Evolutionary conservation across 306 rosid genomes (phyloP).

Genomic region (Abrus precatorius): DNA sequence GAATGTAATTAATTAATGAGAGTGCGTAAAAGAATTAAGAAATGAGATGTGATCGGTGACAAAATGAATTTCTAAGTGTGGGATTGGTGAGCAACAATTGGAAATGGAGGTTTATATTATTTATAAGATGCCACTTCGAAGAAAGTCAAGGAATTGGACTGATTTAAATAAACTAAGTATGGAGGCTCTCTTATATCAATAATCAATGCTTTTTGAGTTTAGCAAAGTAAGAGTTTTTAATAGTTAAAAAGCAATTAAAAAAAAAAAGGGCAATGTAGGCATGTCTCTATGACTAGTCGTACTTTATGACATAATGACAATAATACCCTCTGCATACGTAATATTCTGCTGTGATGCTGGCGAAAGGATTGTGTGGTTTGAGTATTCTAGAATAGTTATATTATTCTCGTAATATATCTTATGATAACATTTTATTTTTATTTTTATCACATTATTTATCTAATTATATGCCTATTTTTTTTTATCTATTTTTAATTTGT

Average conservation of each 20-base stretch:
- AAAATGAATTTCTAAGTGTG: not conserved
- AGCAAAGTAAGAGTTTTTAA: not conserved
- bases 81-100: slow-evolving; percentile 31
- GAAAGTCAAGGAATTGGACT: slow-evolving; percentile 50
- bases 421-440: too few species aligned
- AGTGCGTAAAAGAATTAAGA: not conserved
- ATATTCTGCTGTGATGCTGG: not conserved
- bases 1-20: not conserved
- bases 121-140: not conserved
- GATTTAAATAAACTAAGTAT: not conserved
- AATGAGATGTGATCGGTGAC: not conserved
- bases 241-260: not conserved
- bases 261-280: not conserved
- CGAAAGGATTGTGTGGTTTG: not conserved
- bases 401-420: too few species aligned
- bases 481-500: too few species aligned
- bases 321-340: not conserved
- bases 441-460: too few species aligned
- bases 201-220: not conserved
- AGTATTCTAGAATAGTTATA: not conserved
- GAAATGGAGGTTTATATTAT: slow-evolving; percentile 30
- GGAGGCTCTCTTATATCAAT: not conserved
- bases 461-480: too few species aligned
- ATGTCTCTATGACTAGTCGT: slow-evolving; percentile 24
- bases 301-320: not conserved